Evolutionary conservation across 1,284 basidiomycete genomes (phyloP), one percentile per base, ranked within the genome.

Genomic region (Cerioporus squamosus): DNA sequence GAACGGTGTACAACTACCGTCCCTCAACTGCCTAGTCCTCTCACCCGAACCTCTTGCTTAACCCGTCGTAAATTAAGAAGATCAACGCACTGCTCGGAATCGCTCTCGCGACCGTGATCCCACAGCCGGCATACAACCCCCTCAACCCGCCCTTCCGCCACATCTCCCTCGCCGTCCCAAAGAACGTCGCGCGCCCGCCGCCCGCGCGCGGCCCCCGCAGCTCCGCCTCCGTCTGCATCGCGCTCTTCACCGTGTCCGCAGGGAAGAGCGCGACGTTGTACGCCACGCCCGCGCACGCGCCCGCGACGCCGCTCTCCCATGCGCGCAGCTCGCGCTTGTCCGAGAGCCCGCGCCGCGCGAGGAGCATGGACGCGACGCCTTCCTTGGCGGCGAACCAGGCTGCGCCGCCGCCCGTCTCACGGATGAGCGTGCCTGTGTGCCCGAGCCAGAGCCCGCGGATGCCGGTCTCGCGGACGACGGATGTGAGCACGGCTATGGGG

Each of bases 101-200:
- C 0, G 92, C 89, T 55, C 95, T 79, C 26, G 91, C 85, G 44
- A 95, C 90, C 0, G 97, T 98, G 66, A 98, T 87, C 6, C 94
- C 96, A 73, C 95, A 95, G n/a, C 97, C 94, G 14, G 95, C 93
- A 75, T 99, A 99, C 61, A 99, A 75, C 0, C 96, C 97, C 50
- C 79, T 81, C 8, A 98, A 64, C 0, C 97, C 97, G 69, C 93
- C 85, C 15, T 83, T 84, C 29, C 67, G 75, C 69, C 91, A 97
- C 78, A 98, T 90, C 64, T 86, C 85, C 64, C 74, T 79, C 20
- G 87, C 86, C n/a, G 89, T 93, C 40, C 81, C 79, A 46, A 84
- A 71, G 68, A 98, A 98, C 8, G 88, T 81, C 42, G 81, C 68
- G 18, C 72, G 60, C 57, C 69, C 72, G 29, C 77, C 73, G 44